Percentiles rank a stretch among this genome's conserved stretches.
These are phyloP conservation scores for Chrysoporthe cubensis DNA, from an alignment of 2,329 filamentous ascomycete genomes.

Conservation along the genomic window DNA sequence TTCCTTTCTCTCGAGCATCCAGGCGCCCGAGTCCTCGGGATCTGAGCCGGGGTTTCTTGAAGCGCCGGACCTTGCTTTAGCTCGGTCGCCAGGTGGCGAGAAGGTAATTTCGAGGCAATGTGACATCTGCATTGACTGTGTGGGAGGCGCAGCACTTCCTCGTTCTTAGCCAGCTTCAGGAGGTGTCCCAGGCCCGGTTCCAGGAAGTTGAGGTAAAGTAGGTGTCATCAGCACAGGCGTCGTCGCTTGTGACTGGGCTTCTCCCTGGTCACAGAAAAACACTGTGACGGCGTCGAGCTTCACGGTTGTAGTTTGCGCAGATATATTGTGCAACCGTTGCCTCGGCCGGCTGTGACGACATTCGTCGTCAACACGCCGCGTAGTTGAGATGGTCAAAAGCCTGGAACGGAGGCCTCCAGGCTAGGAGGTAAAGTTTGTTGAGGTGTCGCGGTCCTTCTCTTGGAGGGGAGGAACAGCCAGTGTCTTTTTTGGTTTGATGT, in stretches of 20 bases:
- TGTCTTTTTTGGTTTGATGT: background rate
- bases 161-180: background rate
- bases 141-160: background rate
- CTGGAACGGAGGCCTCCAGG: background rate
- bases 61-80: constrained; percentile 2
- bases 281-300: background rate
- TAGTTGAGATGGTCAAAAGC: background rate
- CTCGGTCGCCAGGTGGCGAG: constrained; percentile 5
- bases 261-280: no score
- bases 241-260: background rate
- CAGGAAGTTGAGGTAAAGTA: background rate
- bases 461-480: background rate
- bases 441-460: background rate
- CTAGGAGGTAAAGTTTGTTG: background rate
- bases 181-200: background rate
- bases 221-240: background rate
- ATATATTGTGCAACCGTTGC: background rate
- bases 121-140: constrained; percentile 6
- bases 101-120: background rate
- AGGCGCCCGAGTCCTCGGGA: background rate
- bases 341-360: background rate
- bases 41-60: background rate
- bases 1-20: background rate
- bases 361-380: background rate
- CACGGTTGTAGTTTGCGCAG: background rate